These are phyloP conservation scores for Casaregolazyma suthepensis DNA, from an alignment of 1,139 yeast genomes.

Conservation along the genomic window DNA sequence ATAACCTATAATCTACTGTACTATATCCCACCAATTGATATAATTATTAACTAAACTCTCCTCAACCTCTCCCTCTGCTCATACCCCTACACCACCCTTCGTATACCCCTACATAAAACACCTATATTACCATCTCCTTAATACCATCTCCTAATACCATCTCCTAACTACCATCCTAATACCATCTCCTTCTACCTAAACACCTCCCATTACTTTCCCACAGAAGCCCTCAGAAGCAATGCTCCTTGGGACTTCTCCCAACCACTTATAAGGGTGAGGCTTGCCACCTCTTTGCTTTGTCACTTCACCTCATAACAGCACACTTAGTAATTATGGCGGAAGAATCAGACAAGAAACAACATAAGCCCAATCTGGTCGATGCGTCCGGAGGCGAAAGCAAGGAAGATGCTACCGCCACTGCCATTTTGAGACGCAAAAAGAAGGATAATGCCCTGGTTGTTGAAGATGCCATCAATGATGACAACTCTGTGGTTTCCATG, in stretches of 20 bases:
- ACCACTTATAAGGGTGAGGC: neutral
- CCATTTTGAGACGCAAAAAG: constrained; percentile 95
- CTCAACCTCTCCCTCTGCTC: too few species aligned
- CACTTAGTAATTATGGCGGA: constrained; percentile 4
- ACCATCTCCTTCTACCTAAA: neutral
- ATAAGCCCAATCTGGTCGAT: constrained; percentile 36
- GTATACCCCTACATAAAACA: neutral
- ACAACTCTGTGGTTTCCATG: constrained; percentile 93
- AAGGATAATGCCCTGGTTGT: constrained; percentile 91
- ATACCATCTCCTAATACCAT: neutral
- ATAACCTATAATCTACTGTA: too few species aligned
- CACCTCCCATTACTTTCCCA: neutral
- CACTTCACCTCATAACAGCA: constrained; percentile 1
- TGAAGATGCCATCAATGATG: constrained; percentile 96
- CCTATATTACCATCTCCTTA: neutral
- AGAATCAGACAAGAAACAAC: constrained; percentile 6
- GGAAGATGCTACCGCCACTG: constrained; percentile 94
- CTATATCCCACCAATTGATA: too few species aligned
- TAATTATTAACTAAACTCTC: too few species aligned
- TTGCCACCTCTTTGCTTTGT: neutral
- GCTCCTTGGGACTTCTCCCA: neutral
- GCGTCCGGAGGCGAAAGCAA: constrained; percentile 45
- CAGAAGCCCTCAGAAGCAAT: neutral
- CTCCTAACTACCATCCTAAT: neutral
- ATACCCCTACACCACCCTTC: too few species aligned